Base-by-base conservation (phyloP, 2,329 filamentous ascomycete species). In the Colletotrichum orchidophilum region DNA sequence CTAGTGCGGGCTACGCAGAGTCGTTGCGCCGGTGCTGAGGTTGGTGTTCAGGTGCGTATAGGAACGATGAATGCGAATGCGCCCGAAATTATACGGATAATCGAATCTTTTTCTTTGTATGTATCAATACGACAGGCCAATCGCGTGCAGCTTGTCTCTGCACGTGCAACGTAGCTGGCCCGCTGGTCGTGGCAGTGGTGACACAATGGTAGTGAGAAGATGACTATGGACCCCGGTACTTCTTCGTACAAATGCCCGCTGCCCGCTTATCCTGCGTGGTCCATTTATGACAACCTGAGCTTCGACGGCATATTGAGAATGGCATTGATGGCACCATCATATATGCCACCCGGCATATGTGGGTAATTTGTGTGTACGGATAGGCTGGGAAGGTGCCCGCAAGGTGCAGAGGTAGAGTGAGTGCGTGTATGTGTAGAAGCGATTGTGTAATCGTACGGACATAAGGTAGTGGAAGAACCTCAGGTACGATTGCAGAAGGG, bases 1-100 rank as follows among this genome's bases (percentile, higher is more conserved):
- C 63, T 70, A 67, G 63, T 61, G 55, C 55, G 35, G 46, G 35
- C 18, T 57, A 24, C 54, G 54, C 46, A 66, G 62, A 50, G 18
- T 50, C 50, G 29, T 13, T 46, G 65, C 18, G 13, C 29, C 52
- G 29, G 52, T 63, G 24, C 33, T 63, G 35, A 13, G 54, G 49
- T 24, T 12, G 33, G n/a, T 29, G 39, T 21, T 52, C 29, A n/a
- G 42, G 21, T 49, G 42, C 24, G 24, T 18, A n/a, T 61, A 21
- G n/a, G n/a, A 8, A 50, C 59, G 8, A 33, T 35, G 8, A 50
- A 61, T 31, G 59, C 42, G 8, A 50, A 50, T 50, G 42, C 42
- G 13, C 18, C 27, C 27, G 18, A 50, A 31, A 29, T 18, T 60
- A 26, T 6, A 31, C n/a, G n/a, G n/a, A n/a, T n/a, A n/a, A n/a